Base-by-base conservation (phyloP, 169 alveolate genomes). In the Plasmodium cynomolgi region DNA sequence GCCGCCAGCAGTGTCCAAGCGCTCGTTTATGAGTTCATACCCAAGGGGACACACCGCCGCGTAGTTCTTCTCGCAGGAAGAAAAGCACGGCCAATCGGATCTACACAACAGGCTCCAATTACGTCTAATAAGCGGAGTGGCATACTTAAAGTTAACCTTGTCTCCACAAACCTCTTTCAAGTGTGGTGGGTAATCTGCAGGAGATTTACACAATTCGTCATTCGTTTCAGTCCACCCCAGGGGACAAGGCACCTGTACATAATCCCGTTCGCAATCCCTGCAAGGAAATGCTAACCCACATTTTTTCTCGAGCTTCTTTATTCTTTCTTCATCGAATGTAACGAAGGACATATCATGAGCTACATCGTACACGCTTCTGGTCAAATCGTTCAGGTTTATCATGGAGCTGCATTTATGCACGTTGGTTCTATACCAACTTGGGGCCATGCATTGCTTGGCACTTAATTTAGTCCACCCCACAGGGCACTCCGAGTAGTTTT, bases 71-170 rank as follows among this genome's bases (percentile, higher is more conserved):
- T 74, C 88, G 47, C 95, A 91, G 9, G 9, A 37, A 7, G 95
- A 91, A 77, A 84, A 72, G 20, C 93, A 77, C 13, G 97, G 97
- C 91, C 96, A 96, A 8, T 91, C 84, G 31, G 91, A 86, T 34
- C 84, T 91, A 80, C 97, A 96, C 72, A 95, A 62, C 20, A 50
- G 94, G 41, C 96, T 92, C 97, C 98, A 96, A 20, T 93, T 56
- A 56, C 95, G 84, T 83, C 93, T 95, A 84, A 95, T 86, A 8
- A 54, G 80, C 7, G 97, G 96, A 26, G 96, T 83, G 15, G 96
- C 74, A 83, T 92, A 86, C 68, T 94, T 80, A 86, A 96, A 96
- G 75, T 96, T 96, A 31, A 95, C 95, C 0, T 82, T 93, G 2
- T 34, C 83, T 26, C 97, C 97, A 81, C 97, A 96, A 17, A 77